Evolutionary conservation across 2,329 filamentous ascomycete genomes (phyloP).

Genomic region (Ophiostoma australiae): DNA sequence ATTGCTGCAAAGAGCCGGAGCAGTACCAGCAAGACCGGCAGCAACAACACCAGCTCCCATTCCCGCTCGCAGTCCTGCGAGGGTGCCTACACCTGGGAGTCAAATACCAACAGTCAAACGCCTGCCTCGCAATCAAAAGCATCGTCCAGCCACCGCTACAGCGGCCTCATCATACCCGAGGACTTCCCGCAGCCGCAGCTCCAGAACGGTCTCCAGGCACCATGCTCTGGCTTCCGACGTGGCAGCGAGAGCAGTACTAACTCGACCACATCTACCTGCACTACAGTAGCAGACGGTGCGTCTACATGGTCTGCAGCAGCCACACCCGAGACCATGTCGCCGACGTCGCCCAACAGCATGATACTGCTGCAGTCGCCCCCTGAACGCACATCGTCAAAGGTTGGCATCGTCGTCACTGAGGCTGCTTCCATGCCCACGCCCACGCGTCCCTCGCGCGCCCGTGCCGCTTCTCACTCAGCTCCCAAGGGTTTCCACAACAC

Average conservation of each 20-base stretch:
- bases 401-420: neutral
- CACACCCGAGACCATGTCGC: conserved; percentile 26
- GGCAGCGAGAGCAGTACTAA: conserved; percentile 26
- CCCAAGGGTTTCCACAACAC: conserved; percentile 23
- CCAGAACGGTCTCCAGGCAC: neutral
- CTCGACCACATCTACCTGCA: conserved; percentile 20
- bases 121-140: neutral
- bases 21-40: neutral
- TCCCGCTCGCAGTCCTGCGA: conserved; percentile 22
- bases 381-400: conserved; percentile 10
- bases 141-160: conserved; percentile 9
- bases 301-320: conserved; percentile 24
- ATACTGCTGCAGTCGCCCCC: conserved; percentile 16
- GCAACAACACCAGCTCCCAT: conserved; percentile 10
- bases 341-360: conserved; percentile 17
- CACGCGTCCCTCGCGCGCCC: conserved; percentile 8
- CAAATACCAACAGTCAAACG: neutral
- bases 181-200: conserved; percentile 4
- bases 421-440: neutral
- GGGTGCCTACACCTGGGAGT: conserved; percentile 6
- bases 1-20: neutral
- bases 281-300: conserved; percentile 13
- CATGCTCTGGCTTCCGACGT: conserved; percentile 15
- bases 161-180: neutral
- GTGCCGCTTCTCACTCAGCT: conserved; percentile 18